These are phyloP conservation scores for Colletotrichum gloeosporioides DNA, from an alignment of 2,329 filamentous ascomycete genomes.

Conservation along the genomic window DNA sequence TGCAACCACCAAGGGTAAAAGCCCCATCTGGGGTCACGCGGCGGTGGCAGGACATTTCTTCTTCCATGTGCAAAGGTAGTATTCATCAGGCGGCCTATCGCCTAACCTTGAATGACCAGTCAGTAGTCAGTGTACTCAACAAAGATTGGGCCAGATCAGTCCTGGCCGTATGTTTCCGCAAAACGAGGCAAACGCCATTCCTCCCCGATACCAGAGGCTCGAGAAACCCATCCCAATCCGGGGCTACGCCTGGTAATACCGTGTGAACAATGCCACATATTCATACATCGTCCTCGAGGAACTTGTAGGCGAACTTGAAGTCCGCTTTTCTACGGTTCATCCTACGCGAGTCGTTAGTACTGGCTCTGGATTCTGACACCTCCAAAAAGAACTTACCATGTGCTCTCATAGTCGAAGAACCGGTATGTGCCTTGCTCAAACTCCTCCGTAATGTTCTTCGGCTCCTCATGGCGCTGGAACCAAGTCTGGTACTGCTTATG, in stretches of 20 bases:
- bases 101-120: conserved; percentile 9
- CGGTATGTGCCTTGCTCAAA: conserved; percentile 98
- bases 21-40: conserved; percentile 2
- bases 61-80: conserved; percentile 3
- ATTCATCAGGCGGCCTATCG: not conserved
- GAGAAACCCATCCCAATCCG: conserved; percentile 13
- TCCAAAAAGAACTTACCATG: conserved; percentile 71
- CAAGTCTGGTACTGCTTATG: conserved; percentile 99
- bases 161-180: conserved; percentile 15
- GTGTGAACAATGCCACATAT: conserved; percentile 6
- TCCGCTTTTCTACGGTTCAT: conserved; percentile 98
- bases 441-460: conserved; percentile 97
- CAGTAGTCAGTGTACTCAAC: conserved; percentile 19
- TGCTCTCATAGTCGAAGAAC: conserved; percentile 99
- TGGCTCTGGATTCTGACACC: conserved; percentile 17
- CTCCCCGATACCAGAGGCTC: conserved; percentile 8
- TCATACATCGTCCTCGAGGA: conserved; percentile 89
- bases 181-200: conserved; percentile 22
- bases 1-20: not conserved
- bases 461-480: conserved; percentile 98
- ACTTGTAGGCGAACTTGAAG: conserved; percentile 98
- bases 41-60: not conserved
- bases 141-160: conserved; percentile 11
- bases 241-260: conserved; percentile 20
- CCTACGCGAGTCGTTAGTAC: conserved; percentile 56